Evolutionary conservation across 1,284 basidiomycete species (phyloP).

Genomic region (Rugosomyces carneus): DNA sequence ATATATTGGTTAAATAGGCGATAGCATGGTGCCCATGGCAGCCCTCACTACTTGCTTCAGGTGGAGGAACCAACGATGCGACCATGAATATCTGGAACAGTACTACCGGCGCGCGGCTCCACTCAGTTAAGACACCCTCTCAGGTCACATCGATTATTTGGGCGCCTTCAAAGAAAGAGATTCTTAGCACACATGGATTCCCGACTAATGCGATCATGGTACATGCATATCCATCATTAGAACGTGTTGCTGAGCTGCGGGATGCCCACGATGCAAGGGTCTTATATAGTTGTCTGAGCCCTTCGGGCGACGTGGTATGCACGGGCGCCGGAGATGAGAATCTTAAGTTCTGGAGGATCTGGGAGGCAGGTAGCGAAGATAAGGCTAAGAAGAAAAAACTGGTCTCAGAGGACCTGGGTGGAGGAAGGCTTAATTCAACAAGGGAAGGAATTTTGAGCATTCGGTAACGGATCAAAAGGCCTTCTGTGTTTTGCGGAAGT

Average conservation of each 20-base stretch:
- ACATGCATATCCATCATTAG: conserved; percentile 64
- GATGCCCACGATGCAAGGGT: conserved; percentile 91
- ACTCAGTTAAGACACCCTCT: conserved; percentile 77
- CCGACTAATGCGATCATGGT: conserved; percentile 71
- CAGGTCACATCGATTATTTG: conserved; percentile 94
- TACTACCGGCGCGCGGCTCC: conserved; percentile 83
- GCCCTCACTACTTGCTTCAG: conserved; percentile 84
- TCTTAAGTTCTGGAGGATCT: conserved; percentile 86
- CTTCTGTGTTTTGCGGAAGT: too few relatives aligned
- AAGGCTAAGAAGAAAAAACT: conserved; percentile 44
- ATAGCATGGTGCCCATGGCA: conserved; percentile 99
- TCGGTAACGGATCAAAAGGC: too few relatives aligned
- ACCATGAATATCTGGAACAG: conserved; percentile 93
- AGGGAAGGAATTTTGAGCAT: conserved; percentile 35
- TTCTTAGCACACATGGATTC: conserved; percentile 91
- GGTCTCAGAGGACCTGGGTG: conserved; percentile 26
- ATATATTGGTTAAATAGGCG: conserved; percentile 43
- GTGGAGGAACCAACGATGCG: conserved; percentile 93
- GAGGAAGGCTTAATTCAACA: conserved; percentile 32
- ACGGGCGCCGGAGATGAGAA: conserved; percentile 93
- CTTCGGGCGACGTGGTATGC: conserved; percentile 83
- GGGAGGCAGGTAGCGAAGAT: conserved; percentile 54
- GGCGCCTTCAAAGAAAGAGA: conserved; percentile 85
- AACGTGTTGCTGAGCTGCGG: conserved; percentile 80
- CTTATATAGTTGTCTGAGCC: conserved; percentile 78